Evolutionary conservation across 441 rosid species (phyloP).

Genomic region (Corymbia citriodora): DNA sequence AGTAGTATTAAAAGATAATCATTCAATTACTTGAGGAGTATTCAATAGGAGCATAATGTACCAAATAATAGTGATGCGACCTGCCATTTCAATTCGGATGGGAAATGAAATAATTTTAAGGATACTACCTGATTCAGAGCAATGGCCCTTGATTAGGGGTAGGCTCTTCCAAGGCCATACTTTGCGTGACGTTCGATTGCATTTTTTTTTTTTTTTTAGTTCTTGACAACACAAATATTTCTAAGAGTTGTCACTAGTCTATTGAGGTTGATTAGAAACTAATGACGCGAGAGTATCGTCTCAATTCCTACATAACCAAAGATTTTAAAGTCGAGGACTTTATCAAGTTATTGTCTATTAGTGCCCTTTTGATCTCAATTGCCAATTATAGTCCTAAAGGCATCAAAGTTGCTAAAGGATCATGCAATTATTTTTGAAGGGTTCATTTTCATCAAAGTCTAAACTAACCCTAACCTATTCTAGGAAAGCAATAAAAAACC

Average conservation of each 20-base stretch:
- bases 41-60: not conserved
- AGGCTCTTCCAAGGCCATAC: not conserved
- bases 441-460: not conserved
- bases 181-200: accelerated
- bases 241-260: accelerated
- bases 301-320: not conserved
- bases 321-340: not conserved
- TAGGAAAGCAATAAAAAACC: not conserved
- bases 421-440: not conserved
- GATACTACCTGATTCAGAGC: not conserved
- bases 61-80: not conserved
- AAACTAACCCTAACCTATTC: not conserved
- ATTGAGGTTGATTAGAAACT: not conserved
- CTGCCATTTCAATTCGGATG: not conserved
- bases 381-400: not conserved
- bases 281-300: accelerated
- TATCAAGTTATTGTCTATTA: accelerated
- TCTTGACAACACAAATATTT: not conserved
- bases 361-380: accelerated
- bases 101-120: not conserved
- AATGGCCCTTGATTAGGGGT: accelerated
- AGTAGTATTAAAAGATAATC: not conserved
- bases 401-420: not conserved
- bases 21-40: not conserved
- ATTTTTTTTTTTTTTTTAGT: not conserved